Evolutionary conservation across 345 rosid genomes (phyloP).

Genomic region (Pistacia integerrima): DNA sequence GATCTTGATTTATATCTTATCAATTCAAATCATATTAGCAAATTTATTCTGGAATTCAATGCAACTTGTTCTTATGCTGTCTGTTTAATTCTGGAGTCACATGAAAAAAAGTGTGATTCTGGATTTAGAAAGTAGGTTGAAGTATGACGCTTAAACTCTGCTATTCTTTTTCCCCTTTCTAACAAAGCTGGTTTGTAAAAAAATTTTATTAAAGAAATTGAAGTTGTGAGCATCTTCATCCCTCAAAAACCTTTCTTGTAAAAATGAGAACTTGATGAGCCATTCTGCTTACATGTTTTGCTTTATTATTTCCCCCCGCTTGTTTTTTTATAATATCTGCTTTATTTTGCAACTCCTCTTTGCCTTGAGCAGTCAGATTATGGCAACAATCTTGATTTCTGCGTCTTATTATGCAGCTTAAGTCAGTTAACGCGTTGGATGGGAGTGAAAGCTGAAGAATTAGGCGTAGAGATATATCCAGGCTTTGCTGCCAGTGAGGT

Average conservation of each 20-base stretch:
- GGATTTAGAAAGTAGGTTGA: not conserved
- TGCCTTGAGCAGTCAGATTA: not conserved
- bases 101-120: not conserved
- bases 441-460: slow-evolving; percentile 92
- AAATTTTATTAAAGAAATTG: not conserved
- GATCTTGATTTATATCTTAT: not conserved
- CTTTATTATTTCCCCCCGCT: not conserved
- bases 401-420: slow-evolving; percentile 49
- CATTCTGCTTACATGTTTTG: not conserved
- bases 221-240: not conserved
- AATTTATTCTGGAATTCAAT: not conserved
- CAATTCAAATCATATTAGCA: not conserved
- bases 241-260: not conserved
- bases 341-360: slow-evolving; percentile 14
- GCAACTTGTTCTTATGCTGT: slow-evolving; percentile 1
- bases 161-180: not conserved
- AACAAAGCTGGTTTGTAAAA: not conserved
- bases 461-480: slow-evolving; percentile 95
- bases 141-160: not conserved
- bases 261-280: not conserved
- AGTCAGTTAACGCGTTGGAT: slow-evolving; percentile 89
- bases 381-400: slow-evolving; percentile 13
- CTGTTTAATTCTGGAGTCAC: not conserved
- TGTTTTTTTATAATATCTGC: not conserved
- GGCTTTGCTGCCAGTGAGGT: slow-evolving; percentile 98